Evolutionary conservation across 2,329 filamentous ascomycete species (phyloP).

Genomic region (Penicillium sp.): DNA sequence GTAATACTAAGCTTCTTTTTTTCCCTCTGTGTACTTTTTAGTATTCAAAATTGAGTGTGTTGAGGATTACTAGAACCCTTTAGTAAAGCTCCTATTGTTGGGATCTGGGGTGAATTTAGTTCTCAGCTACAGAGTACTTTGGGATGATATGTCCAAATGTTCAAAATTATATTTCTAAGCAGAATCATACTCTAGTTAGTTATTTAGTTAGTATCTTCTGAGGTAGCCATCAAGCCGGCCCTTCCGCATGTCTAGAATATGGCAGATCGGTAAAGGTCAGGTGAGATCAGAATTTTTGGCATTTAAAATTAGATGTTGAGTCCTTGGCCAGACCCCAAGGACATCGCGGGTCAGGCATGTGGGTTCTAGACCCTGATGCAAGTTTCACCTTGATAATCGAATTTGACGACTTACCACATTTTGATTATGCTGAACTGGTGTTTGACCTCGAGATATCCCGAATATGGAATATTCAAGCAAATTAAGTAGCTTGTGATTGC

Average conservation of each 20-base stretch:
- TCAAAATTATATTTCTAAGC: neutral
- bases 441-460: neutral
- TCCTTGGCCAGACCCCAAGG: neutral
- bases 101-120: neutral
- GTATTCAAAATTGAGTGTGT: neutral
- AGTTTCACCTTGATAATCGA: conserved; percentile 5
- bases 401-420: neutral
- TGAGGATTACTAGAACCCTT: neutral
- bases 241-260: neutral
- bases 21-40: neutral
- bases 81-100: neutral
- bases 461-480: neutral
- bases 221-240: neutral
- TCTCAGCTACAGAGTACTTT: neutral
- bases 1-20: neutral
- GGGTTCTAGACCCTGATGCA: conserved; percentile 6
- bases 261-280: neutral
- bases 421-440: neutral
- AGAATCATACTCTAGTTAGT: neutral
- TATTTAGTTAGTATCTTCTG: neutral
- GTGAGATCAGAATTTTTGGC: conserved; percentile 1
- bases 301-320: conserved; percentile 3
- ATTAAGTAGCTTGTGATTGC: neutral
- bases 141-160: neutral
- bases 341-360: neutral